Base-by-base conservation (phyloP, 371 early-diverging fungal species). In the Amoeboaphelidium protococcarum region DNA sequence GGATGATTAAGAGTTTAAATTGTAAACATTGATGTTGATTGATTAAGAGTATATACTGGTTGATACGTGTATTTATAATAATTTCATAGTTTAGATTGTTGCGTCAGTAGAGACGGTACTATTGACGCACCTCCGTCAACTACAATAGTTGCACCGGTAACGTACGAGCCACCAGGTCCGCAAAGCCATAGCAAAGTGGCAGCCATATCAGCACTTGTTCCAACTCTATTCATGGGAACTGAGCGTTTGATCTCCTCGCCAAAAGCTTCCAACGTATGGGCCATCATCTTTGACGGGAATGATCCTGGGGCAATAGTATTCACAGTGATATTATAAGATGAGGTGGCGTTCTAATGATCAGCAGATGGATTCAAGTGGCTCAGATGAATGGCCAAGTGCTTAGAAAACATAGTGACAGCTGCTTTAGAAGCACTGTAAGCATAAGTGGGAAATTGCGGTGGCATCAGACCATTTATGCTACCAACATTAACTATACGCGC, bases 301-400 rank as follows among this genome's bases (percentile, higher is more conserved):
- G 81, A 67, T 0, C 90, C 89, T 0, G 90, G 87, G 0, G 89
- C 88, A 49, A 89, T 70, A 4, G 82, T 82, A 52, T 89, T 91
- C 23, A 81, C 80, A 16, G 78, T 69, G 48, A 91, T 77, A 48
- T 68, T n/a, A n/a, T n/a, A n/a, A n/a, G n/a, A n/a, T n/a, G n/a
- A n/a, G n/a, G n/a, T n/a, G n/a, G n/a, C n/a, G n/a, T n/a, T n/a
- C n/a, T n/a, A n/a, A n/a, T n/a, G n/a, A n/a, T n/a, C n/a, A n/a
- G n/a, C n/a, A n/a, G n/a, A n/a, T n/a, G n/a, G n/a, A n/a, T n/a
- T 52, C 22, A 69, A 64, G 47, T 47, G 45, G 21, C 72, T 78
- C 40, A 83, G 52, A 31, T 72, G 71, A 12, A 62, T 64, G 1
- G 80, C 78, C 54, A 82, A 58, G 40, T 74, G 73, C 20, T 70